phyloP scores from a whole-genome alignment of 257 asterid genomes.

The Marsdenia floribunda region DNA sequence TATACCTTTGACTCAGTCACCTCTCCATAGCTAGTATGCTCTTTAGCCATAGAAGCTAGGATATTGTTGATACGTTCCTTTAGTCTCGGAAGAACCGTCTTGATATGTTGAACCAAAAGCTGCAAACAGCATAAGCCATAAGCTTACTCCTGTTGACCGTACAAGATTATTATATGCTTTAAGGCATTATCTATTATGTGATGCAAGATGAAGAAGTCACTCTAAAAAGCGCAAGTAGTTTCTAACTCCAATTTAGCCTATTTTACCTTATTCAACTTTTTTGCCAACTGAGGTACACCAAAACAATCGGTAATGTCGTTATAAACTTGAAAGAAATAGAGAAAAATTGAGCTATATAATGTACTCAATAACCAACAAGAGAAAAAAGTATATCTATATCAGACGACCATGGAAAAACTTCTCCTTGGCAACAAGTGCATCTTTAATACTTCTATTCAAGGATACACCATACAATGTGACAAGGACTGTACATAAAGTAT shows the following conservation, averaged over 20 bases:
- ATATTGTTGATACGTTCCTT: slow-evolving; percentile 72
- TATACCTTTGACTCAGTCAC: slow-evolving; percentile 82
- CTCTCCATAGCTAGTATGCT: slow-evolving; percentile 94
- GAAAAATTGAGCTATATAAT: slow-evolving; percentile 9
- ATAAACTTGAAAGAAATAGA: slow-evolving; percentile 54
- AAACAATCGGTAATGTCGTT: slow-evolving; percentile 86
- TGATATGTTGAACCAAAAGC: slow-evolving; percentile 88
- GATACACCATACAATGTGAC: slow-evolving; percentile 6
- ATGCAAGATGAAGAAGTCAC: not conserved
- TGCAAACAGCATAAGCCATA: slow-evolving; percentile 19
- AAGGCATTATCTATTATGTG: not conserved
- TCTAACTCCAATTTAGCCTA: slow-evolving; percentile 6
- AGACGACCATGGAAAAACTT: slow-evolving; percentile 78
- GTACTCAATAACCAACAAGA: slow-evolving; percentile 17
- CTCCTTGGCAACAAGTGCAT: slow-evolving; percentile 88
- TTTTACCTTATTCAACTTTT: slow-evolving; percentile 92
- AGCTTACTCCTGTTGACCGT: not conserved
- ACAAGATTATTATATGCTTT: not conserved
- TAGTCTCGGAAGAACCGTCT: slow-evolving; percentile 79
- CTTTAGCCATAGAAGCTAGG: slow-evolving; percentile 80
- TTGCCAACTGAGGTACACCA: slow-evolving; percentile 92
- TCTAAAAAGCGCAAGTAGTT: not conserved
- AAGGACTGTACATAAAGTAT: not conserved
- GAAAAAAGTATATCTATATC: slow-evolving; percentile 37
- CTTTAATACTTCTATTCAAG: slow-evolving; percentile 67